These are phyloP conservation scores for Pisolithus marmoratus DNA, from an alignment of 768 basidiomycete species.

Conservation along the genomic window DNA sequence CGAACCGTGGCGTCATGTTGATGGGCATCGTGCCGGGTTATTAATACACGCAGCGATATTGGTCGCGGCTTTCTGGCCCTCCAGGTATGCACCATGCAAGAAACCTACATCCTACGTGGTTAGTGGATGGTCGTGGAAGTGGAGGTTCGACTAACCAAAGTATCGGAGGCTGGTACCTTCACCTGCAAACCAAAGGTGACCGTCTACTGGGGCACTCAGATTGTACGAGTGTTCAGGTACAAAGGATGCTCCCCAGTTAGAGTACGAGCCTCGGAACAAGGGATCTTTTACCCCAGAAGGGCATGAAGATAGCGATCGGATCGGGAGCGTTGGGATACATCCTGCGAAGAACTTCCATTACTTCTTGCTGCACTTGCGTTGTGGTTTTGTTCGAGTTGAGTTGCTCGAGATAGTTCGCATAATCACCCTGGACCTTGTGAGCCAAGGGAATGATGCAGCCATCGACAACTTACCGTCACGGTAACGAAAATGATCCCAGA, in stretches of 20 bases:
- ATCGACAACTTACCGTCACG: too few relatives aligned
- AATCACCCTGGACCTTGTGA: constrained; percentile 44
- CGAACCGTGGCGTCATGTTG: constrained; percentile 19
- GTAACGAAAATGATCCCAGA: too few relatives aligned
- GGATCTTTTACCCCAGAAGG: constrained; percentile 50
- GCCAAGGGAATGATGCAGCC: too few relatives aligned
- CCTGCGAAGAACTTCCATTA: constrained; percentile 47
- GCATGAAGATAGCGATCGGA: constrained; percentile 51
- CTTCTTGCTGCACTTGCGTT: constrained; percentile 46
- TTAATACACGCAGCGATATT: constrained; percentile 39
- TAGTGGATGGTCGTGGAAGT: neutral
- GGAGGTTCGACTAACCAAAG: constrained; percentile 42
- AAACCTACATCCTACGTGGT: constrained; percentile 33
- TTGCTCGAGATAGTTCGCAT: constrained; percentile 51
- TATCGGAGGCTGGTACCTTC: constrained; percentile 51
- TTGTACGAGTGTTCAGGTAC: constrained; percentile 49
- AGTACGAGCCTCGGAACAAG: constrained; percentile 43
- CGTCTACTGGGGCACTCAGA: constrained; percentile 46
- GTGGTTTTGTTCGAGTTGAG: constrained; percentile 32
- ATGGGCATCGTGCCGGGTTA: constrained; percentile 16
- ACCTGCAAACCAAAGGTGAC: constrained; percentile 55
- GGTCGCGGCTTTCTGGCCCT: constrained; percentile 39
- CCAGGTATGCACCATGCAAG: constrained; percentile 54
- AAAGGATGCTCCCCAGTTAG: constrained; percentile 66
- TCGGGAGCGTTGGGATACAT: constrained; percentile 58